Percentiles rank a stretch among this genome's conserved stretches.
Conservation (phyloP, 192 early-diverging fungal genomes). For the Oehlia diaphana region DNA sequence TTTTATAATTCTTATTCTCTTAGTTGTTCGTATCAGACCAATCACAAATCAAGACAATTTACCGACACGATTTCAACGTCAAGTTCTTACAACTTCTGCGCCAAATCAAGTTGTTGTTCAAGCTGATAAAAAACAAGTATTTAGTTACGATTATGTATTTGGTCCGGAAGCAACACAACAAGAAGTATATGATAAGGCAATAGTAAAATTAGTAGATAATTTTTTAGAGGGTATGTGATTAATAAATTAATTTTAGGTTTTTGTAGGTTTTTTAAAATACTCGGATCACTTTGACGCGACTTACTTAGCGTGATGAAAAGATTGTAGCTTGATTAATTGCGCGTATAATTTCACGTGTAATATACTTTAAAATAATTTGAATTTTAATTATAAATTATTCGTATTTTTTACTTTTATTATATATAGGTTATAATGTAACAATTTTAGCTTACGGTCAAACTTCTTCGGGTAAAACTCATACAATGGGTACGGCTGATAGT, state of each 20-base stretch:
- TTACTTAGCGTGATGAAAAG: too few species aligned
- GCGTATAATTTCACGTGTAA: too few species aligned
- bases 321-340: too few species aligned
- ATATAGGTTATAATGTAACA: constrained; percentile 88
- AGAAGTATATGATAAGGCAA: constrained; percentile 56
- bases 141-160: constrained; percentile 72
- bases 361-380: too few species aligned
- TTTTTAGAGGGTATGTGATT: constrained; percentile 48
- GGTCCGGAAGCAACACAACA: constrained; percentile 58
- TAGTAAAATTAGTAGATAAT: constrained; percentile 47
- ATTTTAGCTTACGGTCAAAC: constrained; percentile 95
- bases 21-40: constrained; percentile 20
- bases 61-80: constrained; percentile 25
- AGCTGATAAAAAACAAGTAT: constrained; percentile 31
- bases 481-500: constrained; percentile 83
- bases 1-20: not conserved
- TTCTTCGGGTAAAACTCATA: constrained; percentile 93
- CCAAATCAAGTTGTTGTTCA: constrained; percentile 20
- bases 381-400: too few species aligned
- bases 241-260: not conserved
- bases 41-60: constrained; percentile 16
- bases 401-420: not conserved
- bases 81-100: not conserved
- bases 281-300: not conserved
- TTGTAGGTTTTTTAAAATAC: not conserved